Evolutionary conservation across 108 stramenopile genomes (phyloP).

Genomic region (Conticribra weissflogii): DNA sequence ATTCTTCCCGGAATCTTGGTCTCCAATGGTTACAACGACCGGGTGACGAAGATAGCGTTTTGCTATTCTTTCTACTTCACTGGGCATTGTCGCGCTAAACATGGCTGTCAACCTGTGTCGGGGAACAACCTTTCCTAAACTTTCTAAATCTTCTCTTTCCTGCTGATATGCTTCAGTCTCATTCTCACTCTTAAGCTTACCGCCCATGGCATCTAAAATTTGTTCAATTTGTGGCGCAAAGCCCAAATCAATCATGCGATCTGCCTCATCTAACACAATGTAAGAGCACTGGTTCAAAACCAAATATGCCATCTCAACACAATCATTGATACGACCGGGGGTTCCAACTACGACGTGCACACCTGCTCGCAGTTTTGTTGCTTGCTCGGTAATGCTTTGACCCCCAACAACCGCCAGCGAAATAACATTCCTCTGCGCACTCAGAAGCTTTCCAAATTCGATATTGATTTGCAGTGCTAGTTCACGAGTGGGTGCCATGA

Average conservation of each 20-base stretch:
- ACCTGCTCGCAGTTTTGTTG: constrained; percentile 83
- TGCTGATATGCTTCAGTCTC: constrained; percentile 84
- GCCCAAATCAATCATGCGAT: constrained; percentile 93
- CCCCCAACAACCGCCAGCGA: constrained; percentile 89
- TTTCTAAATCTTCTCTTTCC: constrained; percentile 66
- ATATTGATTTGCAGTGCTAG: constrained; percentile 94
- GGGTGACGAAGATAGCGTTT: constrained; percentile 92
- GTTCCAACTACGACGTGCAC: constrained; percentile 97
- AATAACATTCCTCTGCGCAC: constrained; percentile 44
- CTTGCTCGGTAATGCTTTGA: constrained; percentile 89
- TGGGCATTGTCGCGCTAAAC: constrained; percentile 98
- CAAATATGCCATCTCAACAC: constrained; percentile 92
- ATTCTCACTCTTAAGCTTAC: constrained; percentile 80
- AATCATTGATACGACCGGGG: constrained; percentile 97
- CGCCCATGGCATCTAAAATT: constrained; percentile 94
- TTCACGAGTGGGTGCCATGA: constrained; percentile 97
- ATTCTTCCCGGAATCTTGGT: constrained; percentile 93
- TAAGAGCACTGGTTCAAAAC: constrained; percentile 97
- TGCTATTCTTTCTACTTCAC: constrained; percentile 93
- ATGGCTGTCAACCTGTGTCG: constrained; percentile 91
- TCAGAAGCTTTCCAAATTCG: constrained; percentile 84
- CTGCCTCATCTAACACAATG: constrained; percentile 96
- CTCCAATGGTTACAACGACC: constrained; percentile 90
- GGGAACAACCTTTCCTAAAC: constrained; percentile 56
- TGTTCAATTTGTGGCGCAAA: constrained; percentile 93